Conservation (phyloP, 805 yeast genomes). For the Candida namnaoensis region DNA sequence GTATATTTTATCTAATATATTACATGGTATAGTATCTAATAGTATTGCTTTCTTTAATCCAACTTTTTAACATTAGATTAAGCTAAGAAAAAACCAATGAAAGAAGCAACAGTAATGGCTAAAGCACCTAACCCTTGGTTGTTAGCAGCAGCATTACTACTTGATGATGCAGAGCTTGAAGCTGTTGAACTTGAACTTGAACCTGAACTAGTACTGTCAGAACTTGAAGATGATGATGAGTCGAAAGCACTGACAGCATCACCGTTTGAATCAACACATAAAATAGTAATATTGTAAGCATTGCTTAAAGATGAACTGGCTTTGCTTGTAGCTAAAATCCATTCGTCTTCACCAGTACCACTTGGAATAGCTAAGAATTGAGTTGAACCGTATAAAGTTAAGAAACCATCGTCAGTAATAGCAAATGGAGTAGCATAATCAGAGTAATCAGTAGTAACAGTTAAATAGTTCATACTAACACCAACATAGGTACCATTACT, state of each 20-base stretch:
- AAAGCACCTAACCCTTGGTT: too few relatives aligned
- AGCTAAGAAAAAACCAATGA: too few relatives aligned
- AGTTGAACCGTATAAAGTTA: not conserved
- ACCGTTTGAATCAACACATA: not conserved
- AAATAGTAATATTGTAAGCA: slow-evolving; percentile 4
- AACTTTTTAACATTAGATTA: too few relatives aligned
- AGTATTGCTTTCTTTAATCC: too few relatives aligned
- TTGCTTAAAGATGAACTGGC: not conserved
- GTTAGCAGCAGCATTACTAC: not conserved
- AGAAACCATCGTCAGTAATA: not conserved
- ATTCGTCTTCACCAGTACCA: not conserved
- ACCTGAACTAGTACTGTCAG: too few relatives aligned
- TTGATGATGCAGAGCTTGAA: too few relatives aligned
- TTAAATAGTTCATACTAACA: slow-evolving; percentile 1
- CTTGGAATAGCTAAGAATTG: slow-evolving; percentile 3
- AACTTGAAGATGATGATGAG: too few relatives aligned
- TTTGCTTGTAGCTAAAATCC: not conserved
- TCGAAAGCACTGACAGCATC: not conserved
- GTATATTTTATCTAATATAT: too few relatives aligned
- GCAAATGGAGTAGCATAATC: slow-evolving; percentile 2
- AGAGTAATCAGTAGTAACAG: not conserved
- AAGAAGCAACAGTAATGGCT: too few relatives aligned
- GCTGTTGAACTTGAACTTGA: too few relatives aligned
- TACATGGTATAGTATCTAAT: too few relatives aligned
- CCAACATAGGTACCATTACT: not conserved